These are phyloP conservation scores for Fusarium caatingaense DNA, from an alignment of 2,329 filamentous ascomycete genomes.

Conservation along the genomic window DNA sequence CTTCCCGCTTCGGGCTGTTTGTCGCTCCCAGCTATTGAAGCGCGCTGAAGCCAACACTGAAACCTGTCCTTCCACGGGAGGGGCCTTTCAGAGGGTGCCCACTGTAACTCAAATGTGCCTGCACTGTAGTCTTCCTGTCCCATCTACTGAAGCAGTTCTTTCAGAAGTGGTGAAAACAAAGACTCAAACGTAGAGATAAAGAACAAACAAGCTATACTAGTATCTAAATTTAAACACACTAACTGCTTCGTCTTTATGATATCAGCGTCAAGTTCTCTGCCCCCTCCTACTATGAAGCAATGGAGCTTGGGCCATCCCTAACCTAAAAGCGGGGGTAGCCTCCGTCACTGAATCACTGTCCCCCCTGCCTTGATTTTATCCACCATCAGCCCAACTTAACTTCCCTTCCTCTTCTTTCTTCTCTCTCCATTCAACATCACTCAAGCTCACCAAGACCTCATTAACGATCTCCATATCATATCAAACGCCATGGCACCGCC, in stretches of 20 bases:
- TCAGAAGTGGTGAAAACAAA: not conserved
- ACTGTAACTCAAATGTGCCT: not conserved
- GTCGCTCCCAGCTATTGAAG: slow-evolving; percentile 13
- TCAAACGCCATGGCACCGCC: slow-evolving; percentile 73
- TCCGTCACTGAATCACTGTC: slow-evolving; percentile 39
- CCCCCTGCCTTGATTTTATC: slow-evolving; percentile 37
- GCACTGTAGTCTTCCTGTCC: not conserved
- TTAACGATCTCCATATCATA: slow-evolving; percentile 8
- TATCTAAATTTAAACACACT: not conserved
- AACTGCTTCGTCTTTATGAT: slow-evolving; percentile 1
- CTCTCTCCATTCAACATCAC: slow-evolving; percentile 29
- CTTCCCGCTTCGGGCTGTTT: slow-evolving; percentile 9
- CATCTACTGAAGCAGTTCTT: not conserved
- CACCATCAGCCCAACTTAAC: slow-evolving; percentile 24
- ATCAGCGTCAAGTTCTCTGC: not conserved
- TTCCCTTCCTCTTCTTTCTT: slow-evolving; percentile 25
- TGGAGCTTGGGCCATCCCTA: slow-evolving; percentile 31
- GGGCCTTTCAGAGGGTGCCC: not conserved
- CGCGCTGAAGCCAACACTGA: slow-evolving; percentile 20
- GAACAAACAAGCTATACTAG: not conserved
- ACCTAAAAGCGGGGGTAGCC: slow-evolving; percentile 32
- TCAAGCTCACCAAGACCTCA: not conserved
- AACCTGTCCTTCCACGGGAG: slow-evolving; percentile 23
- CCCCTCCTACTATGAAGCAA: not conserved
- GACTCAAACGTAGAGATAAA: not conserved